Base-by-base conservation (phyloP, 768 basidiomycete species). In the Lyophyllum atratum region DNA sequence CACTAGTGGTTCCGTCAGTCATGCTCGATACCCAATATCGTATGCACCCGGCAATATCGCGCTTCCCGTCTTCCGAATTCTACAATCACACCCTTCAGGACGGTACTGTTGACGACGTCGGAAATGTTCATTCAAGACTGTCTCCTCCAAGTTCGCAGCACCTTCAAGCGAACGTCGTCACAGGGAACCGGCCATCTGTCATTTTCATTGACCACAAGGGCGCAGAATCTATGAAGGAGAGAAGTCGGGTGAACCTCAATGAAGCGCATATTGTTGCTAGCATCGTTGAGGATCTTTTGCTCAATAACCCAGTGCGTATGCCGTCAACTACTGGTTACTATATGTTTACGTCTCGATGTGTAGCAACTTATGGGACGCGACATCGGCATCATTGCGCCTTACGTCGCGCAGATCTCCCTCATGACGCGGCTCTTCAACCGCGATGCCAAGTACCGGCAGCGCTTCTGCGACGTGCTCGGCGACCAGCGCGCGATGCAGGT, bases 11-110 rank as follows among this genome's bases (percentile, higher is more conserved):
- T n/a, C 93, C 93, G 10, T 89, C 91, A 4, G 84, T 95, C 59
- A 95, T 95, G 89, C 84, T 98, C 55, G 89, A 96, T 66, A 81
- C 85, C n/a, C 95, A 98, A 72, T 98, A 97, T 65, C 87, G 95
- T 33, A 98, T 98, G 95, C 93, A 95, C 64, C 95, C 95, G 12
- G 77, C 78, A 34, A 94, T 98, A 63, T 92, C 95, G 1, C 79
- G 79, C 21, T 98, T 98, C 76, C 93, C 95, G 10, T 86, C 90
- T 34, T 68, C 76, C 25, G 88, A 93, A 58, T 97, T 97, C 69
- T 98, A 98, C 74, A 75, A 85, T 42, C 76, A 77, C 25, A 76
- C 80, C 1, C 68, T 97, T 45, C 78, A 76, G 40, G 89, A 96
- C 68, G 93, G 93, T 15, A 94, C 92, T 1, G 80, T 89, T 22